Evolutionary conservation across 208 protist species (phyloP).

Genomic region (Herpetomonas tarakana): DNA sequence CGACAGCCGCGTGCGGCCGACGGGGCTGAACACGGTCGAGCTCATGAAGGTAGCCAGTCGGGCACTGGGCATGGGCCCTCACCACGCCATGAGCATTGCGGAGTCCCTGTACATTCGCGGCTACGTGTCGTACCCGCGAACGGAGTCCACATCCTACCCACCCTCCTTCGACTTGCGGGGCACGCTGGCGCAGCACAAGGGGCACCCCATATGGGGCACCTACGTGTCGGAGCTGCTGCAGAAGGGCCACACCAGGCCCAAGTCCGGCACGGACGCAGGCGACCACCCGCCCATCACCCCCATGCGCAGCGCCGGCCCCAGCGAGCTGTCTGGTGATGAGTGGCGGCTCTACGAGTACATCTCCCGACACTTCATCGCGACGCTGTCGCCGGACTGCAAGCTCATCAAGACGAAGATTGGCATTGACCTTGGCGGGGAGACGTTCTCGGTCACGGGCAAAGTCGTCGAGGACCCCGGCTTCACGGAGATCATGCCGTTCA

Average conservation of each 20-base stretch:
- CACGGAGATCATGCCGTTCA: slow-evolving; percentile 79
- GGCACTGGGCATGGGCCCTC: slow-evolving; percentile 85
- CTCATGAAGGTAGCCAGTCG: slow-evolving; percentile 91
- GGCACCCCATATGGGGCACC: slow-evolving; percentile 60
- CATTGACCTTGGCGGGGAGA: slow-evolving; percentile 75
- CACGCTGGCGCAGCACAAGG: slow-evolving; percentile 51
- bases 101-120: slow-evolving; percentile 96
- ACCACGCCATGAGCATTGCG: slow-evolving; percentile 94
- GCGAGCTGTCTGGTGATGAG: slow-evolving; percentile 75
- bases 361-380: slow-evolving; percentile 86
- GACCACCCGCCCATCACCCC: slow-evolving; percentile 93
- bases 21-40: slow-evolving; percentile 94
- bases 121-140: slow-evolving; percentile 98
- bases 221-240: slow-evolving; percentile 68
- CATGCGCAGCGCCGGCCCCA: slow-evolving; percentile 59
- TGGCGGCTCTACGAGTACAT: slow-evolving; percentile 92
- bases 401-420: slow-evolving; percentile 66
- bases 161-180: slow-evolving; percentile 80
- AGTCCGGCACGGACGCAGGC: slow-evolving; percentile 84
- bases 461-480: slow-evolving; percentile 84
- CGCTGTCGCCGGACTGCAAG: slow-evolving; percentile 76
- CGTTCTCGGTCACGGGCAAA: slow-evolving; percentile 70
- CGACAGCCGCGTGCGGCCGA: slow-evolving; percentile 73
- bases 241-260: slow-evolving; percentile 60
- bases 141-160: slow-evolving; percentile 95